These are phyloP conservation scores for Penicillium sp. DNA, from an alignment of 2,329 filamentous ascomycete species.

Conservation along the genomic window DNA sequence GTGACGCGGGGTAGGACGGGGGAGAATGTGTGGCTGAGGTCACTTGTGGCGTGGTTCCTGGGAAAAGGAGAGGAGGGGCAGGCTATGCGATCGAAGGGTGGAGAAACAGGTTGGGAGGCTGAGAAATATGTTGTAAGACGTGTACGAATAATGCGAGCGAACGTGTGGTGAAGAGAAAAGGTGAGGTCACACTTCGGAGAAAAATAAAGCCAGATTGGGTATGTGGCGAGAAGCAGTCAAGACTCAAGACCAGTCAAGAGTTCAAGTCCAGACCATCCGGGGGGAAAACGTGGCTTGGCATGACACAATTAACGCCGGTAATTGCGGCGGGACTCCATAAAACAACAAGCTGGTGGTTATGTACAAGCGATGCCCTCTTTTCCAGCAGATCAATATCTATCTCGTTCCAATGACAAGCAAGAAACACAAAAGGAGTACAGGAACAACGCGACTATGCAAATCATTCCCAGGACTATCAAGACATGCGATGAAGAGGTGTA, in stretches of 20 bases:
- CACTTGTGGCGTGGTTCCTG: not conserved
- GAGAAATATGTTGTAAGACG: not conserved
- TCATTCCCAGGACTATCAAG: constrained; percentile 10
- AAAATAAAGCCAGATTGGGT: not conserved
- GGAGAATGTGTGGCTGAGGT: constrained; percentile 24
- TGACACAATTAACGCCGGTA: constrained; percentile 6
- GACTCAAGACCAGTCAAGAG: no score
- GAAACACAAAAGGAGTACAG: not conserved
- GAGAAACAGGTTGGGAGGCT: not conserved
- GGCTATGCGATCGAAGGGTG: not conserved
- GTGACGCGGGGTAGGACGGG: constrained; percentile 28
- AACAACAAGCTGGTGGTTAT: not conserved
- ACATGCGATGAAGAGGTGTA: constrained; percentile 1
- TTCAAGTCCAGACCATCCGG: constrained; percentile 23
- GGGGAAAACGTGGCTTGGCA: constrained; percentile 29
- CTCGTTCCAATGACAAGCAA: not conserved
- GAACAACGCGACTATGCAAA: constrained; percentile 6
- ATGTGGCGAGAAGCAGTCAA: constrained; percentile 10
- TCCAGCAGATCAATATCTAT: constrained; percentile 6
- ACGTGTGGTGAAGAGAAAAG: not conserved
- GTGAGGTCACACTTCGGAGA: not conserved
- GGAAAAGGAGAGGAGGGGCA: not conserved
- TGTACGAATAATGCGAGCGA: not conserved
- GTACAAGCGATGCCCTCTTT: not conserved
- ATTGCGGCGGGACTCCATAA: not conserved